A percentile compares a stretch with the other conserved stretches of the same genome.
Conservation (phyloP, 768 basidiomycete species). For the Hemileccinum impolitum region DNA sequence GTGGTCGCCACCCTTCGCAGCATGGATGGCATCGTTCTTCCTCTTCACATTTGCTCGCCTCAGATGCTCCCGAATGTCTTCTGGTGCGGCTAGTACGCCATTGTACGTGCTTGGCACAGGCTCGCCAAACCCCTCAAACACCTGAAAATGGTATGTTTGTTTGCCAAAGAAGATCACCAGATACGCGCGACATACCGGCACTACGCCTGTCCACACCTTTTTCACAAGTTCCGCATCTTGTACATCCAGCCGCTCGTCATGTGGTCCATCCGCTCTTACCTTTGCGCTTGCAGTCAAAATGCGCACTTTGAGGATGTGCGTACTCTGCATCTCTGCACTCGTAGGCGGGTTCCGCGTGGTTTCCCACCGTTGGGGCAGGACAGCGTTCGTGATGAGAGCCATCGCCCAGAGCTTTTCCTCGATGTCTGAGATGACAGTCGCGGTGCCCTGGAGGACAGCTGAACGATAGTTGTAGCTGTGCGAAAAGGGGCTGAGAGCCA, state of each 20-base stretch:
- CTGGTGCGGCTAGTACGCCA: constrained; percentile 11
- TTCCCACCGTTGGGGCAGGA: constrained; percentile 24
- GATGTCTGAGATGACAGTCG: constrained; percentile 10
- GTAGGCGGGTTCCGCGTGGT: constrained; percentile 19
- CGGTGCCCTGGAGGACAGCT: constrained; percentile 20
- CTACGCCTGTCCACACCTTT: constrained; percentile 24
- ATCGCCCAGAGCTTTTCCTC: constrained; percentile 27
- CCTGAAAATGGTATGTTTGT: constrained; percentile 3
- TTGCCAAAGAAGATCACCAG: neutral
- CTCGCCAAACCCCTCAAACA: constrained; percentile 24
- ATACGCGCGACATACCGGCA: constrained; percentile 14
- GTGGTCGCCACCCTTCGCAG: constrained; percentile 35
- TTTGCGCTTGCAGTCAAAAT: constrained; percentile 23
- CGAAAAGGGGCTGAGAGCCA: constrained; percentile 22
- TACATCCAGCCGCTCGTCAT: constrained; percentile 18
- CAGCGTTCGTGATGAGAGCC: constrained; percentile 19
- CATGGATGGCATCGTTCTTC: constrained; percentile 22
- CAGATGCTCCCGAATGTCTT: constrained; percentile 20
- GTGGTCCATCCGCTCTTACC: constrained; percentile 20
- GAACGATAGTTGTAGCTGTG: constrained; percentile 28
- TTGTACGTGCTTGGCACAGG: constrained; percentile 24
- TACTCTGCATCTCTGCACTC: constrained; percentile 21
- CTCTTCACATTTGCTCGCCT: constrained; percentile 21
- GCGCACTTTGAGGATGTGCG: constrained; percentile 21
- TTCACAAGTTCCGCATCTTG: constrained; percentile 12